Percentiles rank a stretch among this genome's conserved stretches.
These are phyloP conservation scores for Elongisporangium anandrum DNA, from an alignment of 352 stramenopile species.

Conservation along the genomic window DNA sequence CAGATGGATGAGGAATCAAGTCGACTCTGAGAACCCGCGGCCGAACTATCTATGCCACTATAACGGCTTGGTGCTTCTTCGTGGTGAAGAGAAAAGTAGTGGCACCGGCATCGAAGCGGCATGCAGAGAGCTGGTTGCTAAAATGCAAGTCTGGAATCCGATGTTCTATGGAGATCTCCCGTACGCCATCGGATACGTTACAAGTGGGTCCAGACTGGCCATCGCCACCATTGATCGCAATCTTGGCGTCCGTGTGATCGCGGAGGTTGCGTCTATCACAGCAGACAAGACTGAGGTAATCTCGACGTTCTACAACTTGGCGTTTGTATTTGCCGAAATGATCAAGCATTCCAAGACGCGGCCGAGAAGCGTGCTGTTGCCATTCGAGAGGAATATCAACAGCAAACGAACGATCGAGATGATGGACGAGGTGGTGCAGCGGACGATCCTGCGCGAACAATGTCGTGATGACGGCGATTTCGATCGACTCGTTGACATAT, in stretches of 20 bases:
- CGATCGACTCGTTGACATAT: conserved; percentile 6
- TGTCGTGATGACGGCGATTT: not conserved
- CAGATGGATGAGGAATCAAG: too few relatives aligned
- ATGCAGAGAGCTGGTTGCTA: conserved; percentile 5
- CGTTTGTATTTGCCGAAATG: conserved; percentile 6
- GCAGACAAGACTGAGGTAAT: conserved; percentile 1
- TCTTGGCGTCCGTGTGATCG: not conserved
- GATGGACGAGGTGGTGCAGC: not conserved
- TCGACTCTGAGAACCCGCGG: not conserved
- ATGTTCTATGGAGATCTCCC: conserved; percentile 18
- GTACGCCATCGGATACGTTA: conserved; percentile 16
- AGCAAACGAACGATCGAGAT: not conserved
- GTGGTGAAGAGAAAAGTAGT: conserved; percentile 10
- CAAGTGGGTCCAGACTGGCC: conserved; percentile 3
- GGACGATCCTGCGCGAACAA: conserved; percentile 1
- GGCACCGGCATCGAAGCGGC: conserved; percentile 1
- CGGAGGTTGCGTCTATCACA: conserved; percentile 1
- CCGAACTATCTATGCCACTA: conserved; percentile 1
- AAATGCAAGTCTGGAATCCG: conserved; percentile 10
- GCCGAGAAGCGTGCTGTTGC: not conserved
- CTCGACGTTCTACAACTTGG: conserved; percentile 9
- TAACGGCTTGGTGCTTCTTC: conserved; percentile 7
- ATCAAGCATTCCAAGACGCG: conserved; percentile 1
- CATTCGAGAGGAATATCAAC: not conserved
- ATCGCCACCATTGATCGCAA: conserved; percentile 12